These are phyloP conservation scores for Myxozyma monticola DNA, from an alignment of 805 yeast genomes.

Conservation along the genomic window DNA sequence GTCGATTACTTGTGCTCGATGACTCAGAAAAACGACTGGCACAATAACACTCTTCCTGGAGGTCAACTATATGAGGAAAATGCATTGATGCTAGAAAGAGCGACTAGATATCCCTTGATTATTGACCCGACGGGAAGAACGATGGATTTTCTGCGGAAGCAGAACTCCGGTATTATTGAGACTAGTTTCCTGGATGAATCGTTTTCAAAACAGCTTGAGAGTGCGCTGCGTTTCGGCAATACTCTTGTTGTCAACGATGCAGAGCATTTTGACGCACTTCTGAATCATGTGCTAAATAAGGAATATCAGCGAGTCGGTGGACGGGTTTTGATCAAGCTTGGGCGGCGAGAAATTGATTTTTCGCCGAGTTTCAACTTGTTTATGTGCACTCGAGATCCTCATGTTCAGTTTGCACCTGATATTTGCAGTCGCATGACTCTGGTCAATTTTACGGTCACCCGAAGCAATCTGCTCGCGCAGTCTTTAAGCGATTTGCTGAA, in stretches of 20 bases:
- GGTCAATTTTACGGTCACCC: conserved; percentile 73
- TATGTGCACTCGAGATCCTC: conserved; percentile 54
- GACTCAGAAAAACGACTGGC: conserved; percentile 53
- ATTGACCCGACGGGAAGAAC: conserved; percentile 69
- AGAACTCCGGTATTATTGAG: conserved; percentile 38
- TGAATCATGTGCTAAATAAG: conserved; percentile 59
- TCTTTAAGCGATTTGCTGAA: conserved; percentile 58
- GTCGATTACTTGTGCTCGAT: conserved; percentile 45
- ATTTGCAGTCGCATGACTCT: conserved; percentile 62
- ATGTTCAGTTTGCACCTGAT: conserved; percentile 54
- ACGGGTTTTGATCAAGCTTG: conserved; percentile 59
- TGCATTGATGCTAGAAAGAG: conserved; percentile 50
- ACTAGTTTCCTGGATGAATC: conserved; percentile 74
- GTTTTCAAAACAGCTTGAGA: conserved; percentile 68
- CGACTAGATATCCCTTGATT: conserved; percentile 53
- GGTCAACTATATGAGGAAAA: conserved; percentile 69
- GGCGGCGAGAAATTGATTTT: conserved; percentile 63
- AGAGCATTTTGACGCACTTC: conserved; percentile 74
- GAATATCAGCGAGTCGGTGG: conserved; percentile 72
- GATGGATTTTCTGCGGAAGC: conserved; percentile 44
- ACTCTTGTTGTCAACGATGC: conserved; percentile 71
- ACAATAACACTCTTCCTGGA: conserved; percentile 50
- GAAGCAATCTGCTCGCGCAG: conserved; percentile 62
- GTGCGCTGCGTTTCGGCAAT: conserved; percentile 83
- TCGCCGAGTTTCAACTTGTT: conserved; percentile 62